Conservation (phyloP, 805 yeast genomes). For the Jamesozyma gamospora region DNA sequence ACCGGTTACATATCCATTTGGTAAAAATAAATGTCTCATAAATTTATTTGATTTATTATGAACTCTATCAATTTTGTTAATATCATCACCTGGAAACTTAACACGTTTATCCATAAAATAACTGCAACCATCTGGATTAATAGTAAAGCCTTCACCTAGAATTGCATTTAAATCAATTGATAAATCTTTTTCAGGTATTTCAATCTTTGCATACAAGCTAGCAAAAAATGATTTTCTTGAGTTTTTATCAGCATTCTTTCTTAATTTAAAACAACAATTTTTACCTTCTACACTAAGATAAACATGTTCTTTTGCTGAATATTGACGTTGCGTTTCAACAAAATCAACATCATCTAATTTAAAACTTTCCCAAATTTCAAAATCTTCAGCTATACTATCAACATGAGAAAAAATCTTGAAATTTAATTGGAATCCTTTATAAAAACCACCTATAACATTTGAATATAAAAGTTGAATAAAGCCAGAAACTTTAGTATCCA, state of each 20-base stretch:
- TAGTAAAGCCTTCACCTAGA: constrained; percentile 49
- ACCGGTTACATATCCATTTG: constrained; percentile 58
- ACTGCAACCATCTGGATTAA: constrained; percentile 69
- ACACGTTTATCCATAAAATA: constrained; percentile 48
- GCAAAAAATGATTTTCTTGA: constrained; percentile 4
- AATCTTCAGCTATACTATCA: constrained; percentile 15
- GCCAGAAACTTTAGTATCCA: constrained; percentile 34
- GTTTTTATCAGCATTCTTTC: constrained; percentile 3
- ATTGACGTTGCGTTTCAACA: constrained; percentile 2
- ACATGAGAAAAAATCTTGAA: constrained; percentile 32
- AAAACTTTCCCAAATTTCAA: constrained; percentile 40
- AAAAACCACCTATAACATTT: constrained; percentile 40
- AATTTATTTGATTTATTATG: constrained; percentile 32
- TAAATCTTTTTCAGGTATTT: constrained; percentile 9
- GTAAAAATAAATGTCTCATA: constrained; percentile 76
- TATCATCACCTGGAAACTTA: constrained; percentile 4
- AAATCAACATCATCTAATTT: constrained; percentile 26
- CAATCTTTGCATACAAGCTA: constrained; percentile 10
- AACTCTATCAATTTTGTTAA: constrained; percentile 46
- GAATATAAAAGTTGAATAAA: constrained; percentile 46
- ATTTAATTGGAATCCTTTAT: constrained; percentile 45
- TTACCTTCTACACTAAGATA: constrained; percentile 10
- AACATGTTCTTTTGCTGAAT: constrained; percentile 11
- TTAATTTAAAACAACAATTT: constrained; percentile 13
- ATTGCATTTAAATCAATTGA: constrained; percentile 13